Conservation (phyloP, 2,329 filamentous ascomycete species). For the Trichoderma sp. region DNA sequence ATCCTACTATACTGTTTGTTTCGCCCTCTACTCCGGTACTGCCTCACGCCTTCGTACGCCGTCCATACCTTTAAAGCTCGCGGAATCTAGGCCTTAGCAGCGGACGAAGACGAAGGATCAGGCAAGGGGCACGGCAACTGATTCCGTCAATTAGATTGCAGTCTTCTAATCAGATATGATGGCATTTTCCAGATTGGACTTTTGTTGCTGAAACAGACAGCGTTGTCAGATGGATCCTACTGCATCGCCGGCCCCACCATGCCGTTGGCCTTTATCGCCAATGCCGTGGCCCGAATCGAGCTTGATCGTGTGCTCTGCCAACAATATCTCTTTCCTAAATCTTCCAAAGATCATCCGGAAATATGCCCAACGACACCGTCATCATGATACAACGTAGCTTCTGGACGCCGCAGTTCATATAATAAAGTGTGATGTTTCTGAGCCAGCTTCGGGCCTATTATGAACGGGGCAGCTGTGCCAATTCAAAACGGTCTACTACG, state of each 20-base stretch:
- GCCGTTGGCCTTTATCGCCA: background rate
- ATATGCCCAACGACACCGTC: background rate
- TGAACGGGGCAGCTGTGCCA: slow-evolving; percentile 8
- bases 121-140: background rate
- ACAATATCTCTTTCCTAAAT: background rate
- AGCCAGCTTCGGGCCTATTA: slow-evolving; percentile 19
- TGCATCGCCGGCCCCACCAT: background rate
- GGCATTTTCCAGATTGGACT: background rate
- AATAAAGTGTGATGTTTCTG: background rate
- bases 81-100: background rate
- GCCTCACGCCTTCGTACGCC: background rate
- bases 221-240: background rate
- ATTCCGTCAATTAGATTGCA: background rate
- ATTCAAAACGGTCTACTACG: slow-evolving; percentile 3
- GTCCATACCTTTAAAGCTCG: background rate
- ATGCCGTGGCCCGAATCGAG: background rate
- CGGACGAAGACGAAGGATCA: background rate
- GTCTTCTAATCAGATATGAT: background rate
- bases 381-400: background rate
- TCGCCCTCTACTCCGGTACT: background rate
- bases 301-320: background rate
- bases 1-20: background rate
- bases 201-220: slow-evolving; percentile 3
- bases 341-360: background rate
- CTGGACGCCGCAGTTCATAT: background rate